phyloP scores from a whole-genome alignment of 2,329 filamentous ascomycete species.

The Aspergillus oerlinghausenensis region DNA sequence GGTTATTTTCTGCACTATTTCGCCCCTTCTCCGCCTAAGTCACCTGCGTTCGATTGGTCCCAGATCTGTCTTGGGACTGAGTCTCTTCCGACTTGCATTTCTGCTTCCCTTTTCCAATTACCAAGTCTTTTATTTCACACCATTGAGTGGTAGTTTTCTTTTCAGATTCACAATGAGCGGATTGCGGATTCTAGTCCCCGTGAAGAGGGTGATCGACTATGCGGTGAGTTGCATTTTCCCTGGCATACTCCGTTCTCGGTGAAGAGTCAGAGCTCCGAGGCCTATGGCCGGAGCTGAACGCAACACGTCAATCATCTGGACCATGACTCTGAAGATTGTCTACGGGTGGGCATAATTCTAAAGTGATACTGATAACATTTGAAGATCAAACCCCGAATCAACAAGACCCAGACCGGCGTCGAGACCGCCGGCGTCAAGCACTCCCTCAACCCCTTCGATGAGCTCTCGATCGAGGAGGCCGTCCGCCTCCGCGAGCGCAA shows the following conservation, averaged over 20 bases:
- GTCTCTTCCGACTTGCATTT: constrained; percentile 10
- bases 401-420: constrained; percentile 73
- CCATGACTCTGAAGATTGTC: not conserved
- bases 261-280: constrained; percentile 4
- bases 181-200: constrained; percentile 71
- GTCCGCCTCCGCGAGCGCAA: constrained; percentile 90
- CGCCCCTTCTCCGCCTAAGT: constrained; percentile 21
- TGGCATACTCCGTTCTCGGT: constrained; percentile 17
- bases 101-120: not conserved
- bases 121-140: not conserved
- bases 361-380: not conserved
- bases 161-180: constrained; percentile 37
- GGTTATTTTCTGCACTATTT: not conserved
- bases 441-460: constrained; percentile 98
- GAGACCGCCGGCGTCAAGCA: constrained; percentile 92
- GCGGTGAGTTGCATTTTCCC: constrained; percentile 53
- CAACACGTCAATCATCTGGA: not conserved
- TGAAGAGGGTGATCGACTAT: constrained; percentile 85
- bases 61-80: constrained; percentile 3
- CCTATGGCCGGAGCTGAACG: not conserved
- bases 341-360: not conserved
- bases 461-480: constrained; percentile 94
- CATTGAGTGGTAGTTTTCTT: constrained; percentile 3
- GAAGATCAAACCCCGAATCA: constrained; percentile 66
- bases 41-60: constrained; percentile 20